phyloP scores from a whole-genome alignment of 257 asterid genomes.

The Sherardia arvensis region DNA sequence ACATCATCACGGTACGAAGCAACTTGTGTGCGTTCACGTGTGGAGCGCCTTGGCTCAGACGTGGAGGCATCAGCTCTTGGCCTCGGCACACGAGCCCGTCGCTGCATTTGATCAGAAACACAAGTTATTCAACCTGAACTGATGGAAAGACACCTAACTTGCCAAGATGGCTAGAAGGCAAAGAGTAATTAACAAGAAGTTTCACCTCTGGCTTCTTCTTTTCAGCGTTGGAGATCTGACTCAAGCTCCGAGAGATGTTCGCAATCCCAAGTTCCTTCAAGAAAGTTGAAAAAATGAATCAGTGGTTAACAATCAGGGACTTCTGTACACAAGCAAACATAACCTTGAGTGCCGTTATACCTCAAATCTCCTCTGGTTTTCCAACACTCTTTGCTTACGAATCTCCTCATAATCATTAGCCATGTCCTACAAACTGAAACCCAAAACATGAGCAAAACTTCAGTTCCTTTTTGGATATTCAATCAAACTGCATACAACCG shows the following conservation, averaged over 20 bases:
- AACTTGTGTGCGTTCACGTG: constrained; percentile 61
- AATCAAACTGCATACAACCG: neutral
- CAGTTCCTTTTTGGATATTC: neutral
- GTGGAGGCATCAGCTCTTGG: constrained; percentile 22
- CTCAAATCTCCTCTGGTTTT: constrained; percentile 66
- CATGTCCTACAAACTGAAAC: constrained; percentile 25
- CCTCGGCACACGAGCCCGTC: constrained; percentile 14
- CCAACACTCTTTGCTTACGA: constrained; percentile 64
- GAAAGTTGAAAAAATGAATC: constrained; percentile 4
- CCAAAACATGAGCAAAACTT: neutral
- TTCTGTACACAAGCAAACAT: neutral
- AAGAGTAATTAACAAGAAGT: constrained; percentile 10
- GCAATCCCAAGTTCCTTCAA: constrained; percentile 72
- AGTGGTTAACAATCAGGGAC: neutral
- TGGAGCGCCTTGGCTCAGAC: constrained; percentile 80
- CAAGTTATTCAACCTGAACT: neutral
- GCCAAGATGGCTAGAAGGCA: constrained; percentile 7
- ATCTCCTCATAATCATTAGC: constrained; percentile 54
- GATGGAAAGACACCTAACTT: neutral
- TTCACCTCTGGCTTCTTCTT: constrained; percentile 52
- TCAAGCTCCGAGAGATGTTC: constrained; percentile 49
- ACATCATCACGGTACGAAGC: constrained; percentile 68
- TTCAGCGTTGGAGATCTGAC: constrained; percentile 40
- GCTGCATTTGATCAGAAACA: constrained; percentile 23
- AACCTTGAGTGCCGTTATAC: constrained; percentile 19